Evolutionary conservation across 805 yeast genomes (phyloP), one percentile per base, ranked within the genome.

Genomic region (Brettanomyces custersianus): DNA sequence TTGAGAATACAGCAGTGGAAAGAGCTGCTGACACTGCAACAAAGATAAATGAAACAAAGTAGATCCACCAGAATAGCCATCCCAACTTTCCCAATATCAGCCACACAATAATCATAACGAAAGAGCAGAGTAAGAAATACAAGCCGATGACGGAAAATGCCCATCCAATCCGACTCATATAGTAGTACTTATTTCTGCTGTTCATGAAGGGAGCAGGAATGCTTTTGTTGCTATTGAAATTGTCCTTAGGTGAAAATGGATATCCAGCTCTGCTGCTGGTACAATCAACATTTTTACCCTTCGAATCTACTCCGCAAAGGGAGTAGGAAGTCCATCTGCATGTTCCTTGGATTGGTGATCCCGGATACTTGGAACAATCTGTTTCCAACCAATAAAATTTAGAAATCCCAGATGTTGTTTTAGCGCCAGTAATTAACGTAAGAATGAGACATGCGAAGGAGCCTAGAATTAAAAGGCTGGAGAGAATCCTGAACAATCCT

Each of bases 261-360:
- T 68, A 78, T n/a, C 84, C 96, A 15, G 96, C 81, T 31, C 57
- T 53, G 50, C 69, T 70, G 16, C 57, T 40, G 30, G 74, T 56
- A 61, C 86, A 86, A 45, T 66, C 52, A 20, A 46, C 31, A 57
- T 75, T 66, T 2, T 33, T 7, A 37, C 72, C 71, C 43, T 70
- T 66, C 19, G 33, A 30, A 39, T 63, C 54, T 12, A 48, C 51
- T 26, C 48, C 54, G 48, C 78, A 71, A 34, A 68, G 66, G 43
- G 80, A 77, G 71, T 90, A 88, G 58, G 74, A 73, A 9, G 88
- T 81, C 96, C 96, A 88, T 48, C 88, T 75, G 26, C 48, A 44
- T 3, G 85, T 65, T 12, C 58, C 52, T 3, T 48, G 37, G 20
- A 68, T 61, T 38, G 66, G 62, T 2, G 75, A 68, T 29, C 60